Evolutionary conservation across 1,284 basidiomycete species (phyloP), one percentile per base, ranked within the genome.

Genomic region (Microbotryomycetes sp.): DNA sequence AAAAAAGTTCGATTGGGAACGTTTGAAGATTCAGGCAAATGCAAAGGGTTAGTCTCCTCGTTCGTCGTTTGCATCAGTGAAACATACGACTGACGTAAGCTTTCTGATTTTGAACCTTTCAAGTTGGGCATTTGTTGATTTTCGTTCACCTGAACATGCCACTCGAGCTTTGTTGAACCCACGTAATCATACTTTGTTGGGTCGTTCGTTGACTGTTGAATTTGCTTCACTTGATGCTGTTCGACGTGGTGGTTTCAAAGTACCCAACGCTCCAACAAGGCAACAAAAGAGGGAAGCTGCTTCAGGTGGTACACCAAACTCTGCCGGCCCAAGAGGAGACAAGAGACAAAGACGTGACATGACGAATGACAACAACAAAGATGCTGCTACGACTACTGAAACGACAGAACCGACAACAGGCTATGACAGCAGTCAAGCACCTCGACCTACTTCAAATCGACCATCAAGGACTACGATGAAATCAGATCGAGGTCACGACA

Each of bases 51-150:
- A 67, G 81, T 51, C 23, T 15, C 6, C 5, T 4, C 45, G 14
- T 23, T 15, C 47, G 47, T 9, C 12, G 2, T 16, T 14, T 49
- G 47, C 47, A 30, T 19, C 36, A 22, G 30, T 12, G 28, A 22
- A 12, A 19, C 52, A n/a, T 54, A 31, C 15, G 30, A 26, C 54
- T n/a, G n/a, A 22, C 23, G 1, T 25, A 45, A 55, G 22, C 46
- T 52, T 36, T 52, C 42, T 49, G 32, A 54, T 54, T 16, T 25
- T 59, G 48, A 28, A 29, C 26, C 28, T 23, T 47, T 25, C 4
- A 73, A 96, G 92, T 23, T 97, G 92, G 78, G 92, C 90, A 0
- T 98, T 98, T 75, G 82, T 96, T 61, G 96, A 98, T 76, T 98
- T 98, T 76, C 82, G 83, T 58, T 83, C 81, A 16, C 80, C 82